Conservation (phyloP, 2,329 filamentous ascomycete genomes). For the Aspergillus aculeatus region DNA sequence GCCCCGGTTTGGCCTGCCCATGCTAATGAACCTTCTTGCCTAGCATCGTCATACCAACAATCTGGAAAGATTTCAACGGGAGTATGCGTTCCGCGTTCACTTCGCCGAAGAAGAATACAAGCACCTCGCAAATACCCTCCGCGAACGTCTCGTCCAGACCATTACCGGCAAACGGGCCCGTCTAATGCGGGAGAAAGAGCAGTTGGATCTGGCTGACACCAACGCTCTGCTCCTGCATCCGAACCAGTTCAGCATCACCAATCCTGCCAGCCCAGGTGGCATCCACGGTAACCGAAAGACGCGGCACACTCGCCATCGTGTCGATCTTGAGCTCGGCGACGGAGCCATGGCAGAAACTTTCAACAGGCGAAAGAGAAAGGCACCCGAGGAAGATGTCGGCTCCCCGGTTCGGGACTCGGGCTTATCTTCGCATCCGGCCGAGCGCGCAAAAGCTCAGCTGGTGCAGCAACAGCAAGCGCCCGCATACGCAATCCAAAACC, state of each 20-base stretch:
- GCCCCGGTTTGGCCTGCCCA: slow-evolving; percentile 3
- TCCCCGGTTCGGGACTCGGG: slow-evolving; percentile 55
- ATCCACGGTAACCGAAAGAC: slow-evolving; percentile 63
- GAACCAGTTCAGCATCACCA: slow-evolving; percentile 65
- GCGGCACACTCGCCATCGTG: slow-evolving; percentile 59
- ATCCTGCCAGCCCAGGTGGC: slow-evolving; percentile 62
- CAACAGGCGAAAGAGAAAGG: slow-evolving; percentile 60
- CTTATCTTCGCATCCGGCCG: slow-evolving; percentile 48
- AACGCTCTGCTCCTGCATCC: slow-evolving; percentile 65
- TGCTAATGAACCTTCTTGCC: not conserved
- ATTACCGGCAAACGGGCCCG: slow-evolving; percentile 58
- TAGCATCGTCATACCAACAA: slow-evolving; percentile 59
- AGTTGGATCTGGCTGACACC: slow-evolving; percentile 65
- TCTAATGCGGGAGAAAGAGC: slow-evolving; percentile 64
- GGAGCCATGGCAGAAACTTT: slow-evolving; percentile 48
- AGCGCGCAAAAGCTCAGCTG: slow-evolving; percentile 54
- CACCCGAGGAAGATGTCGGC: slow-evolving; percentile 57
- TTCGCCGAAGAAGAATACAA: slow-evolving; percentile 64
- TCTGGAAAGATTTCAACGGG: slow-evolving; percentile 55
- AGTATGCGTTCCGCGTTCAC: slow-evolving; percentile 59
- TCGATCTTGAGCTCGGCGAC: slow-evolving; percentile 51
- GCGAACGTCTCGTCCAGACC: slow-evolving; percentile 59
- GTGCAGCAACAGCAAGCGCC: slow-evolving; percentile 59
- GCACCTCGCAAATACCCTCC: slow-evolving; percentile 57
- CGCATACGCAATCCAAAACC: slow-evolving; percentile 60